Evolutionary conservation across 2,329 filamentous ascomycete genomes (phyloP), one percentile per base, ranked within the genome.

Genomic region (Apiospora pterosperma): DNA sequence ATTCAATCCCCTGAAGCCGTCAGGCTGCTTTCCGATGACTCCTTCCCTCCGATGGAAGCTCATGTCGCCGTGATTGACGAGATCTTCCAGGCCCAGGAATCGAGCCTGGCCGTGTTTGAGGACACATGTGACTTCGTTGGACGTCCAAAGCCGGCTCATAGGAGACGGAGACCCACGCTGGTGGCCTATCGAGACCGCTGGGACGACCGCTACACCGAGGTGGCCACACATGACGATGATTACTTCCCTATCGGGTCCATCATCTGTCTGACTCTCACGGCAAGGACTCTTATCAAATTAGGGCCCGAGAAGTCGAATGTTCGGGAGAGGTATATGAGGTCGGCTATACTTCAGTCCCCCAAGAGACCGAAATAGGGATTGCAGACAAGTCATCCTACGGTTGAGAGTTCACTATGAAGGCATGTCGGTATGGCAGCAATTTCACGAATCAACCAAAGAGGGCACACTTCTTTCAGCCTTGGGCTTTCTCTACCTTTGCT

Each of bases 141-240:
- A 61, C 65, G 21, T 63, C 65, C 4, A 19, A 42, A 19, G 25
- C 65, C 52, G 64, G 60, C 19, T 65, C 70, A 48, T 8, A 36
- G 14, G 36, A 38, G 7, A 65, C 65, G 55, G 63, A 11, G 23
- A n/a, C n/a, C 34, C 1, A 5, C 12, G n/a, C 19, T 16, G 61
- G 55, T 42, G 16, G 25, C 69, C n/a, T 67, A 71, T 14, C 67
- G 67, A 66, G 74, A 76, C 44, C 71, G 74, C 31, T 75, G 73
- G 59, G 73, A 69, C 8, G 73, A 75, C 59, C 42, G 62, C 52
- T 76, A 76, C 63, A 62, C 71, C 10, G 63, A 67, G 8, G n/a
- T 72, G 6, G 69, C 68, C 1, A 70, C 67, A 55, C 23, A 61
- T 4, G 60, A 52, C 5, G 48, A 48, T 12, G 60, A 58, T 3